Percentiles rank a stretch among this genome's conserved stretches.
Evolutionary conservation across 495 filamentous ascomycete species (phyloP).

Genomic region (Daldinia vernicosa): DNA sequence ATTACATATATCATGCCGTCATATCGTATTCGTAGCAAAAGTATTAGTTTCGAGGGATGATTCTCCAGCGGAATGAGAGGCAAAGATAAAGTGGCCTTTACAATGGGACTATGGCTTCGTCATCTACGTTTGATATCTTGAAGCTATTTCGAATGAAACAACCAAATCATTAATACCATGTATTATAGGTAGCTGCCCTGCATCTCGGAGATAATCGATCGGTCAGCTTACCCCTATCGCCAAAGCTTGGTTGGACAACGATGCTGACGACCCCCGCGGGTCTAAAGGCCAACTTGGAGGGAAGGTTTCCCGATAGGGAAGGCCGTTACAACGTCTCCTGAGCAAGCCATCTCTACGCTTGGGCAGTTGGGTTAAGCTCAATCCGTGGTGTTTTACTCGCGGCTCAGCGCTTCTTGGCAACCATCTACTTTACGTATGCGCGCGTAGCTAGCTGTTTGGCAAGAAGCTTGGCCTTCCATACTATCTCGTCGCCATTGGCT

Average conservation of each 20-base stretch:
- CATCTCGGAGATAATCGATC: slow-evolving; percentile 7
- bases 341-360: neutral
- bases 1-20: too few species aligned
- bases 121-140: neutral
- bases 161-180: neutral
- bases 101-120: neutral
- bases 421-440: neutral
- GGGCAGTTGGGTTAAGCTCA: slow-evolving; percentile 7
- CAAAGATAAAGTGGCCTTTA: neutral
- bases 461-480: neutral
- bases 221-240: slow-evolving; percentile 1
- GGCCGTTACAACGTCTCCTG: slow-evolving; percentile 14
- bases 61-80: neutral
- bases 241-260: slow-evolving; percentile 25
- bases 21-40: neutral
- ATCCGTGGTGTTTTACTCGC: slow-evolving; percentile 10
- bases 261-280: slow-evolving; percentile 9
- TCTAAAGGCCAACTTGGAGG: slow-evolving; percentile 10
- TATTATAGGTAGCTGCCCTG: slow-evolving; percentile 10
- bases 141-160: neutral
- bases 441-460: neutral
- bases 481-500: neutral
- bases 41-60: neutral
- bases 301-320: slow-evolving; percentile 29
- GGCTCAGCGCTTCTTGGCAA: slow-evolving; percentile 24